These are phyloP conservation scores for Tulasnella sp. DNA, from an alignment of 768 basidiomycete genomes.

Conservation along the genomic window DNA sequence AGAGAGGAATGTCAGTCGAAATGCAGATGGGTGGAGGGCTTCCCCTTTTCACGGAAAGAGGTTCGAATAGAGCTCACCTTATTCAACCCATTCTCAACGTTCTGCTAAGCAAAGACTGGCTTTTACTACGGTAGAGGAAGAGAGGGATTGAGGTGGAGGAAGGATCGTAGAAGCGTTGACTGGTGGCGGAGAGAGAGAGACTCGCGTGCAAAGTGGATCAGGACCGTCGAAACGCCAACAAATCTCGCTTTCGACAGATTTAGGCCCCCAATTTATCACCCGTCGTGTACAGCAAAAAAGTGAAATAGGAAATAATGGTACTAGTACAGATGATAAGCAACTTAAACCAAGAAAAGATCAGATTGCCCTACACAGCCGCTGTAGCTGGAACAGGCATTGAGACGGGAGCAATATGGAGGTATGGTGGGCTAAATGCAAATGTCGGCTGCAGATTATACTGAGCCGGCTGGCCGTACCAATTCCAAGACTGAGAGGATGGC, in stretches of 20 bases:
- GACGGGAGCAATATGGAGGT: neutral
- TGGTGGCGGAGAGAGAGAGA: neutral
- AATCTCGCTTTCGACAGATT: neutral
- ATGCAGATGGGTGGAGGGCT: neutral
- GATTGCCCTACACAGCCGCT: no score
- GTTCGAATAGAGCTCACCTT: neutral
- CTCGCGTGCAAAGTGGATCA: neutral
- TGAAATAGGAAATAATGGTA: neutral
- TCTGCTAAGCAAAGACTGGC: neutral
- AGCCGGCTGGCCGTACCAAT: neutral
- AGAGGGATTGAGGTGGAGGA: neutral
- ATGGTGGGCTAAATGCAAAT: neutral
- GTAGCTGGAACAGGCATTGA: neutral
- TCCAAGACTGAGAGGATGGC: neutral
- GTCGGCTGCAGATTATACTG: neutral
- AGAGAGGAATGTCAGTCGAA: neutral
- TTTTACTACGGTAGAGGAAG: neutral
- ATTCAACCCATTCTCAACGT: neutral
- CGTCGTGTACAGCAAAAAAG: neutral
- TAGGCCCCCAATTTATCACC: neutral
- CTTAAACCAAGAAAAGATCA: no score
- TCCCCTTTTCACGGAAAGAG: neutral
- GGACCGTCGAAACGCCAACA: neutral
- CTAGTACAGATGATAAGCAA: neutral
- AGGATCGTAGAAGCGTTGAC: neutral